Base-by-base conservation (phyloP, 768 basidiomycete species). In the Floccularia luteovirens region DNA sequence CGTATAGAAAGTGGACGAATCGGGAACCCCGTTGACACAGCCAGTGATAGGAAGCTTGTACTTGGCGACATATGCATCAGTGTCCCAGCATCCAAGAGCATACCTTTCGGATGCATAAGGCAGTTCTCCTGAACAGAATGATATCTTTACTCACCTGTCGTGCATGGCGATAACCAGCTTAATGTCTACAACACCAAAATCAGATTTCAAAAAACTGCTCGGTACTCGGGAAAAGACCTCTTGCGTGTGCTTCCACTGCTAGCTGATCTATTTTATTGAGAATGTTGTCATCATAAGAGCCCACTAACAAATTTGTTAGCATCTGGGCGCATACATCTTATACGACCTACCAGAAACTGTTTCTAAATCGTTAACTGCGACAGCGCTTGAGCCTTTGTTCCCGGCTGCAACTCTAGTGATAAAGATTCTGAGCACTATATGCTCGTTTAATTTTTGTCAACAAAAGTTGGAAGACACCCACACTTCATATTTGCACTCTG, bases 161-260 rank as follows among this genome's bases (percentile, higher is more conserved):
- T 55, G 54, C 54, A 55, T 55, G 5, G 54, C 52, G 27, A 55
- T 50, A n/a, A 55, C 42, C 24, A 55, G 37, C 41, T 55, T 55
- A 28, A 55, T 55, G 42, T 53, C 54, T 55, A 20, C 14, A 16
- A 14, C 19, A 23, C 20, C n/a, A 11, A 22, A 13, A 33, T 34
- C 30, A 5, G 6, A 31, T 1, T 17, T 3, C n/a, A 3, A 14
- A 12, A 5, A 14, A 21, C 39, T 31, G 19, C 19, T 7, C 28
- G 3, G 12, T n/a, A 20, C 25, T 6, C 14, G 31, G 10, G 19
- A 16, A 12, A 21, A 10, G 43, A 50, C 54, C 52, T 38, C 54
- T 41, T 17, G 54, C 42, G 35, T 51, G 51, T 10, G 54, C 52
- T 42, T 55, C 51, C 2, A 42, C 45, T 1, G 54, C 54, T 21